phyloP scores from a whole-genome alignment of 2,329 filamentous ascomycete species.

The Epichloe brachyelytri region DNA sequence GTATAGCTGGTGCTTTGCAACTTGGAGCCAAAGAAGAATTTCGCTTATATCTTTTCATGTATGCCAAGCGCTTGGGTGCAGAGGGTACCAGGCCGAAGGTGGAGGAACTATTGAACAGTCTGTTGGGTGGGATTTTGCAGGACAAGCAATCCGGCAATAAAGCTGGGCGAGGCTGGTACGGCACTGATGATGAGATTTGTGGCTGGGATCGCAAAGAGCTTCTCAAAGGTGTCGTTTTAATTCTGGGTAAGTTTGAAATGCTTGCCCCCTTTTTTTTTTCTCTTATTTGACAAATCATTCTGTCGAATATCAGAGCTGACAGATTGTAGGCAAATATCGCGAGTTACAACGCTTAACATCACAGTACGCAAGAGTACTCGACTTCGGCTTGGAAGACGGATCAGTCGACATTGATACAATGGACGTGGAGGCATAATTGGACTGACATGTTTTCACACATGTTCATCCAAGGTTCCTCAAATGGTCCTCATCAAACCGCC shows the following conservation, averaged over 20 bases:
- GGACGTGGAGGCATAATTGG: slow-evolving; percentile 24
- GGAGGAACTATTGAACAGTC: slow-evolving; percentile 73
- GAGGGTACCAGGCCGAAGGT: slow-evolving; percentile 82
- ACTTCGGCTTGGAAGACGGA: slow-evolving; percentile 40
- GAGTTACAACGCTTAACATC: slow-evolving; percentile 91
- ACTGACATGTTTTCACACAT: background rate
- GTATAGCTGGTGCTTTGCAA: slow-evolving; percentile 77
- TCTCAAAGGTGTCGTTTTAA: slow-evolving; percentile 80
- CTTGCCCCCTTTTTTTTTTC: background rate
- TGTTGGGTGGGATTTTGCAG: slow-evolving; percentile 60
- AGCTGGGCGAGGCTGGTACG: slow-evolving; percentile 48
- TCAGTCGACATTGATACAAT: slow-evolving; percentile 30
- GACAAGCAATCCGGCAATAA: slow-evolving; percentile 37
- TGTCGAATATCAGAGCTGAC: slow-evolving; percentile 12
- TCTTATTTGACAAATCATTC: background rate
- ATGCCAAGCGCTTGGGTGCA: slow-evolving; percentile 85
- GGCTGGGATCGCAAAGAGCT: slow-evolving; percentile 85
- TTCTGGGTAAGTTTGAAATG: slow-evolving; percentile 57
- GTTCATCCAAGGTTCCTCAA: background rate
- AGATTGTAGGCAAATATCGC: slow-evolving; percentile 73
- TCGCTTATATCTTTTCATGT: slow-evolving; percentile 91
- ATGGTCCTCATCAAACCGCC: background rate
- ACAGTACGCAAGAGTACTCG: slow-evolving; percentile 78
- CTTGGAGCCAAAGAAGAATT: slow-evolving; percentile 86
- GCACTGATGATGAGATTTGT: slow-evolving; percentile 60